A percentile compares a stretch with the other conserved stretches of the same genome.
Evolutionary conservation across 106 monocot genomes (phyloP).

Genomic region (Ottelia alismoides): DNA sequence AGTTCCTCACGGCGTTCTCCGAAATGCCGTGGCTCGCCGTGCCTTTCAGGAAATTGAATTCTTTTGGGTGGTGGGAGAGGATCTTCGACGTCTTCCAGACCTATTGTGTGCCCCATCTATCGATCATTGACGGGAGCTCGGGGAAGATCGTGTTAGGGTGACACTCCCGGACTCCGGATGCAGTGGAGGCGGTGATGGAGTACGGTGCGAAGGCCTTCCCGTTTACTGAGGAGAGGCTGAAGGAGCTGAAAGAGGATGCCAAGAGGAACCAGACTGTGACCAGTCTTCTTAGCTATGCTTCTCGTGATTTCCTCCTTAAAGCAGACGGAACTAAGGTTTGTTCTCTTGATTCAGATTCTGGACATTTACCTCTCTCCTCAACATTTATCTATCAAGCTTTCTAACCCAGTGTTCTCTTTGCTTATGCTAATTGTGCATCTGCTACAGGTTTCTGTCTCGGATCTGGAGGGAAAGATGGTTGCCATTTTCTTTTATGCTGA

Average conservation of each 20-base stretch:
- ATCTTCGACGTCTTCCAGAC: constrained; percentile 32
- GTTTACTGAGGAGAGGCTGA: constrained; percentile 41
- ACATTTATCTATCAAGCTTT: no score
- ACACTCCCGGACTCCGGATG: constrained; percentile 24
- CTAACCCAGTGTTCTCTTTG: no score
- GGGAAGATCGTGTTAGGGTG: constrained; percentile 37
- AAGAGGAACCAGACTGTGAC: constrained; percentile 50
- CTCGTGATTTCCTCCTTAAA: constrained; percentile 46
- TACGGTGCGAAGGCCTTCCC: constrained; percentile 38
- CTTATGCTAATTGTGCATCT: no score
- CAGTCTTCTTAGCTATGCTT: constrained; percentile 21
- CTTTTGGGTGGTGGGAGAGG: constrained; percentile 13
- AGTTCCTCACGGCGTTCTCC: constrained; percentile 55
- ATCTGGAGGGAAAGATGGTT: no score
- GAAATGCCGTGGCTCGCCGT: constrained; percentile 87
- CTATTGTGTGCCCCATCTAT: constrained; percentile 38
- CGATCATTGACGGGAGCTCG: constrained; percentile 32
- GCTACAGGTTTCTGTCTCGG: no score
- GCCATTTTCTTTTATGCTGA: no score
- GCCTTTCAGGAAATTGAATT: constrained; percentile 53
- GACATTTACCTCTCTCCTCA: no score
- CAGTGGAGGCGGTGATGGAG: constrained; percentile 22
- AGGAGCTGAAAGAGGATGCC: constrained; percentile 33
- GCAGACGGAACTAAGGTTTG: constrained; percentile 49
- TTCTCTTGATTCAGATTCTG: no score